Base-by-base conservation (phyloP, 2,329 filamentous ascomycete species). In the Ophiocordyceps camponoti-leonardi region DNA sequence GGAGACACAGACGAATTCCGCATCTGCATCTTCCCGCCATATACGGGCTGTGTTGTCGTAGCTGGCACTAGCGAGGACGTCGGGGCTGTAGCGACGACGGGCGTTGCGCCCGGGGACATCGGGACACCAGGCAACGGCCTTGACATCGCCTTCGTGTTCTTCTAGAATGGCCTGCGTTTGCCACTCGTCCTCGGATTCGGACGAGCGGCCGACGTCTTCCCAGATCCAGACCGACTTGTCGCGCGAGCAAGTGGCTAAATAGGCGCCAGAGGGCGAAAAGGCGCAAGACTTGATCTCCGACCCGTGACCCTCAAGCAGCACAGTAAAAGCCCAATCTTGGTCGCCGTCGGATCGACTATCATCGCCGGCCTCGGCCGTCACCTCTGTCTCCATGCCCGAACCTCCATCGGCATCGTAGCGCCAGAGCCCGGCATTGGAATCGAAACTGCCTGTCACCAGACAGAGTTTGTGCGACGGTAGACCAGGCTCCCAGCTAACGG, bases 181-280 rank as follows among this genome's bases (percentile, higher is more conserved):
- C 68, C 88, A 96, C 60, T 96, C 92, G 60, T 94, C 90, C 46
- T 94, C 88, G 16, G 81, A 83, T 52, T 84, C 81, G 46, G 67
- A 66, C 10, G 66, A 65, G 33, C 76, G 75, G 37, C 76, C 75
- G 45, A 95, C 75, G 60, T 96, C 92, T 64, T 98, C 92, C 92
- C 92, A 98, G 54, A 98, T 86, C 92, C 92, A 98, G 18, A 96
- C 86, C 16, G 78, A 83, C 67, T 96, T 96, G 61, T 98, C 92
- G 43, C 92, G 75, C 45, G 79, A 84, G 63, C 88, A 95, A 0
- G 88, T 95, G 6, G 92, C 92, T 5, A 98, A 73, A 54, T 86
- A 80, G 49, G 82, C 77, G 1, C 84, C 84, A 0, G 76, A 77
- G 0, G 84, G 79, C 18, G 74, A 79, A 66, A 87, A 93, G 2